Base-by-base conservation (phyloP, 2,329 filamentous ascomycete species). In the Fusarium zealandicum region DNA sequence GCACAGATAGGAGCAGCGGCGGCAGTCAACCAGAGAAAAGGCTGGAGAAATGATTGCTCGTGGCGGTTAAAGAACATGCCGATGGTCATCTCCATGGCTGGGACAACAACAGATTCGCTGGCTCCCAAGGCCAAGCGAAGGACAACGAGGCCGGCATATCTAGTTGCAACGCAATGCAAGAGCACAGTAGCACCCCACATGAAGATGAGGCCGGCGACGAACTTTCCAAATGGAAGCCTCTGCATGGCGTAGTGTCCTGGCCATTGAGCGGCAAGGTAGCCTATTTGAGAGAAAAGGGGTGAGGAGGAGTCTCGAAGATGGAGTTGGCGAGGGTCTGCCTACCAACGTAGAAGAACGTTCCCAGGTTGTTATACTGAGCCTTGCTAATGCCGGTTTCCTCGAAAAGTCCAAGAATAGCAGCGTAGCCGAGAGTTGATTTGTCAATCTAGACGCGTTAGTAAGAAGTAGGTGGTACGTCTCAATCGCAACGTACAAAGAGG, bases 341-440 rank as follows among this genome's bases (percentile, higher is more conserved):
- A 73, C 74, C 74, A 39, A 73, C 72, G 30, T 76, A 77, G 61
- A 76, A 77, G 17, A 77, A 67, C 3, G 73, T 75, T 51, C 71
- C 73, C 4, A 75, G 57, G 40, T 76, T 76, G 43, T 76, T 75
- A 51, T 75, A 77, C 45, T 76, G 57, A 1, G 69, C 60, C n/a
- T 73, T 66, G 10, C 51, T 60, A 35, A 76, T 73, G 4, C 70
- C 69, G 0, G 72, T 76, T 43, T 76, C 74, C 28, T 75, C 70
- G 28, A 76, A 74, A 1, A 76, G 50, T 3, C 74, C 74, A 10
- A 76, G 64, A 20, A 76, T 69, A 11, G 74, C 69, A 6, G 73
- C 66, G 42, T 75, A 75, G 3, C 69, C 68, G 3, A 76, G 60
- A 2, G 73, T 75, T 2, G 74, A 69, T 60, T 76, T 76, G 57